phyloP scores from a whole-genome alignment of 2,329 filamentous ascomycete species.

The Arthrobotrys conoides region DNA sequence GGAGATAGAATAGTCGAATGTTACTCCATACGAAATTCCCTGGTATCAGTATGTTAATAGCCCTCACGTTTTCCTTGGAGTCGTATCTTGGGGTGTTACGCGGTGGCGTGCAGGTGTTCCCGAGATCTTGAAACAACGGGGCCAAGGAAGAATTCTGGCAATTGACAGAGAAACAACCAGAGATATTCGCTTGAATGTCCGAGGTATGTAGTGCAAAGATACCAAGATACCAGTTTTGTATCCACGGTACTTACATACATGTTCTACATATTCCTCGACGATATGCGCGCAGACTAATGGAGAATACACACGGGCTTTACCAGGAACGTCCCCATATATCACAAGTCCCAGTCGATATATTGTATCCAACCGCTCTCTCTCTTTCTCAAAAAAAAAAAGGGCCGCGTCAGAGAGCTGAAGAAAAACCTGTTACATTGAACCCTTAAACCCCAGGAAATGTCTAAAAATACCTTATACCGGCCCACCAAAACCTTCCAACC shows the following conservation, averaged over 20 bases:
- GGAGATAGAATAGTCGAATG: conserved; percentile 16
- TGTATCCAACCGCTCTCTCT: conserved; percentile 23
- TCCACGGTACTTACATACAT: conserved; percentile 7
- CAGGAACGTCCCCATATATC: neutral
- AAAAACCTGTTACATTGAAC: conserved; percentile 42
- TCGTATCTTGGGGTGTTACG: neutral
- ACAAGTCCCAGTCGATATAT: neutral
- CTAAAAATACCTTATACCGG: conserved; percentile 51
- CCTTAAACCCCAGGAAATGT: conserved; percentile 41
- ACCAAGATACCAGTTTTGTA: conserved; percentile 3
- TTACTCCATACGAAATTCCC: neutral
- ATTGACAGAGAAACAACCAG: neutral
- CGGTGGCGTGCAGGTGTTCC: conserved; percentile 29
- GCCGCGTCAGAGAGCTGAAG: conserved; percentile 40
- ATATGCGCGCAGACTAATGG: conserved; percentile 16
- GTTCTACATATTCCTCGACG: neutral
- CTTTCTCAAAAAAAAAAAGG: neutral
- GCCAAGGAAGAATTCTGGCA: neutral
- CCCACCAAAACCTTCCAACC: neutral
- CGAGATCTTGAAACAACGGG: conserved; percentile 42
- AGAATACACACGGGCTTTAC: conserved; percentile 1
- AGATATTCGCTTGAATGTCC: neutral
- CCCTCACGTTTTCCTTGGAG: neutral
- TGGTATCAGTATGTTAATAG: conserved; percentile 1
- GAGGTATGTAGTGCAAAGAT: neutral